Evolutionary conservation across 495 filamentous ascomycete species (phyloP), one percentile per base, ranked within the genome.

Genomic region (Bacidia gigantensis): DNA sequence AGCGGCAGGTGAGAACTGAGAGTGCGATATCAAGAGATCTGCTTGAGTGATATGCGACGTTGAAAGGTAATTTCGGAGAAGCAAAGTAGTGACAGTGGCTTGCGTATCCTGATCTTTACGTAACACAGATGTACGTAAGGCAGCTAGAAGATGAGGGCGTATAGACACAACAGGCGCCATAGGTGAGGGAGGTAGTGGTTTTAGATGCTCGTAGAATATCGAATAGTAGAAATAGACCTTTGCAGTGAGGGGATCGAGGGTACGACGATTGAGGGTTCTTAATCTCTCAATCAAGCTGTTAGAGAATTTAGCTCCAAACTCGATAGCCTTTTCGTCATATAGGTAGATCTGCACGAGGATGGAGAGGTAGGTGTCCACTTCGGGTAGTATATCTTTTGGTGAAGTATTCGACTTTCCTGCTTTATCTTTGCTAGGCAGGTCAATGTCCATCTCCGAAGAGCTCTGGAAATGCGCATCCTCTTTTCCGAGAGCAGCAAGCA

Each of bases 151-250:
- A 53, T 82, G 80, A 40, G 89, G 86, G 38, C 93, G 87, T 62
- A 95, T 92, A 18, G 77, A 75, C 24, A 92, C 83, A 62, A 93
- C 78, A 1, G 86, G 79, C 14, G 90, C 87, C 55, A 83, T 79
- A 17, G 87, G 83, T 20, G 88, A 92, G 14, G 92, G 90, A 51
- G 93, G 86, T 21, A 89, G 75, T 11, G 89, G 89, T 49, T 79
- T 76, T 42, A 89, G 76, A 67, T 89, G 81, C 73, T 98, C 92
- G 67, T 81, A 85, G 73, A 96, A 96, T 51, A 97, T 71, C 44
- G 85, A 86, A 67, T 87, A 94, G 72, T 98, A 98, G 68, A 95
- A 97, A 75, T 97, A 98, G 51, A 92, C 87, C 64, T 89, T 89
- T 39, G 92, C 88, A 46, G 89, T 87, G 25, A 98, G 80, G 41